phyloP scores from a whole-genome alignment of 306 rosid species.

The Dalbergia cochinchinensis region DNA sequence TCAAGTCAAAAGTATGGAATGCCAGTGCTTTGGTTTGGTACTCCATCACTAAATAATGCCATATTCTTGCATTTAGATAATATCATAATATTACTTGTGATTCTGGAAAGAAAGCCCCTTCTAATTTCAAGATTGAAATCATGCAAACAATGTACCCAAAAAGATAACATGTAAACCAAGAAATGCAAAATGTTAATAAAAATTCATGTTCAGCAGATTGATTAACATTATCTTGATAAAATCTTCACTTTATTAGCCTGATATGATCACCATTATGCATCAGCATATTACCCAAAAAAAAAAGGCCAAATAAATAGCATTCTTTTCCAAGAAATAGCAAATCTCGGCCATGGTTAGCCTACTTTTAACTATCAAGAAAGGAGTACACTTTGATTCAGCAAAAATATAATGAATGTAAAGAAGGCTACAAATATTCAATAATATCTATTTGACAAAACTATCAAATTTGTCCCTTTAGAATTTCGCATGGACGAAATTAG shows the following conservation, averaged over 20 bases:
- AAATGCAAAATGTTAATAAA: not conserved
- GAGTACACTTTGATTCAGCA: not conserved
- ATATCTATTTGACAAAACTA: too few species aligned
- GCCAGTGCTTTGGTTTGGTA: constrained; percentile 71
- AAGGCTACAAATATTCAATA: not conserved
- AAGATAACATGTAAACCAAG: not conserved
- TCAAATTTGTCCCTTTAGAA: too few species aligned
- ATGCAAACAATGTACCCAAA: too few species aligned
- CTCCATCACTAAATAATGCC: constrained; percentile 89
- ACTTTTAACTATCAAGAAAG: not conserved
- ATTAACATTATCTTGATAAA: not conserved
- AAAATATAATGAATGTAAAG: not conserved
- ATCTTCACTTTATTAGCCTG: not conserved
- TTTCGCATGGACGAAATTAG: too few species aligned
- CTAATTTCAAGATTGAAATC: not conserved
- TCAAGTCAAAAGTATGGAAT: constrained; percentile 91
- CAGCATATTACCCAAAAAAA: not conserved
- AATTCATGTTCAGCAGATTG: not conserved
- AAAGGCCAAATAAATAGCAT: not conserved
- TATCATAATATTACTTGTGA: not conserved
- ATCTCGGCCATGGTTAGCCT: not conserved
- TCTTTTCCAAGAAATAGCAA: not conserved
- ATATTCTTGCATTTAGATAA: constrained; percentile 70
- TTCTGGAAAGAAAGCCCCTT: not conserved
- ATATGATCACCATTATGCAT: not conserved